Base-by-base conservation (phyloP, 371 early-diverging fungal species). In the Apophysomyces trapeziformis region DNA sequence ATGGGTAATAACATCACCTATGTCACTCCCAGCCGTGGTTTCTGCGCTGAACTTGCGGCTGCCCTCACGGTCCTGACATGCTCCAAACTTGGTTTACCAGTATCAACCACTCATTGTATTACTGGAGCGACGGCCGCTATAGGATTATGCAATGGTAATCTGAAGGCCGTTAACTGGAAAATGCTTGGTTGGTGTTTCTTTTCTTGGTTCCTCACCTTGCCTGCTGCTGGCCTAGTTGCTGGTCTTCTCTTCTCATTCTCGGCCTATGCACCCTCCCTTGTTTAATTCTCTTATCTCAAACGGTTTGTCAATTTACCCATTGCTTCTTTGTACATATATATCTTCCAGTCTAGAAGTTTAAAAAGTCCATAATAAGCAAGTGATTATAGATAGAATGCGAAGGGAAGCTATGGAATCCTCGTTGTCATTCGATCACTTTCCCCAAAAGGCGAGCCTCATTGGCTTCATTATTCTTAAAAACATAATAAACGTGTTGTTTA, bases 81-180 rank as follows among this genome's bases (percentile, higher is more conserved):
- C 64, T 92, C 94, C 61, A 87, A 89, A 73, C 65, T 94, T 43
- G 92, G 90, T 57, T 67, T 95, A 35, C 95, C 96, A 26, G 90
- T 95, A 9, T 93, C 93, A 8, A 93, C 96, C 6, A 95, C 95
- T 4, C 95, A 94, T 68, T 95, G 95, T 74, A 91, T 93, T 39
- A 89, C 90, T 38, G 96, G 96, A 41, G 89, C 95, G n/a, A 92
- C 92, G 12, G 84, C 90, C 12, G 89, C 88, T 38, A 89, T 95
- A 61, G 95, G 95, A 65, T 83, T 95, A 12, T 89, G 89, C 77
- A 92, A 90, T 65, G 92, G 91, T 38, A 87, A 78, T 50, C 74
- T 71, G 36, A 86, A 82, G 39, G 85, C 93, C 12, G 68, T 94
- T 58, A 94, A 95, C 84, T 95, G 95, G 95, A 89, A 82, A 72